Evolutionary conservation across 495 filamentous ascomycete genomes (phyloP), one percentile per base, ranked within the genome.

Genomic region (Podospora pseudocomata): DNA sequence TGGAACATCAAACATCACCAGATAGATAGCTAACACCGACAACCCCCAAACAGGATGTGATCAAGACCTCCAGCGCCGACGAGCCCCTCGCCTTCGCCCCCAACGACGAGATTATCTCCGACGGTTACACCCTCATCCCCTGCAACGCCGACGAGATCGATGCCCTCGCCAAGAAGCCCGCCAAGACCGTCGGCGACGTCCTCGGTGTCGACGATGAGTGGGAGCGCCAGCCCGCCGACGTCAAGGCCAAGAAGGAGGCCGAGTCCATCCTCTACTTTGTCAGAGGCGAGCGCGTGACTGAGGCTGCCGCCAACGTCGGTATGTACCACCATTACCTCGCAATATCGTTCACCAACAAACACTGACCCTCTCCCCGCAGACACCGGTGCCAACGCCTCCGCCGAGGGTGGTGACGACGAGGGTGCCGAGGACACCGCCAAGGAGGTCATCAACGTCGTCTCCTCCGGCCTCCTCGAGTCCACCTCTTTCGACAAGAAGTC

Each of bases 151-250:
- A 58, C 55, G 55, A 26, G n/a, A 58, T 58, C 23, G 55, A 58
- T 5, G 23, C n/a, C n/a, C 55, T 58, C 55, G 55, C 55, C 27
- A 57, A 60, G 30, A 44, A 59, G 54, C 64, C 44, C 64, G 63
- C 26, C 56, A 59, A 59, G 56, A 26, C 59, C 18, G 30, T 27
- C 70, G 80, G 97, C 80, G 90, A 88, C 80, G 92, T 86, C 66
- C 95, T 97, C 81, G 95, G 98, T 89, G 86, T 98, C 80, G 87
- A 97, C 88, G 93, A 95, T 74, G 96, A 98, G 78, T 94, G 91
- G 73, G 98, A 90, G 83, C 81, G 91, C 65, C 73, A 96, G 69
- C 90, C 86, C 70, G 83, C 88, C 78, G 83, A 94, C 73, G 92
- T 93, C 77, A 87, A 86, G 63, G 81, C 89, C 73, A 88, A 90